These are phyloP conservation scores for Mucor piriformis DNA, from an alignment of 371 early-diverging fungal genomes.

Conservation along the genomic window DNA sequence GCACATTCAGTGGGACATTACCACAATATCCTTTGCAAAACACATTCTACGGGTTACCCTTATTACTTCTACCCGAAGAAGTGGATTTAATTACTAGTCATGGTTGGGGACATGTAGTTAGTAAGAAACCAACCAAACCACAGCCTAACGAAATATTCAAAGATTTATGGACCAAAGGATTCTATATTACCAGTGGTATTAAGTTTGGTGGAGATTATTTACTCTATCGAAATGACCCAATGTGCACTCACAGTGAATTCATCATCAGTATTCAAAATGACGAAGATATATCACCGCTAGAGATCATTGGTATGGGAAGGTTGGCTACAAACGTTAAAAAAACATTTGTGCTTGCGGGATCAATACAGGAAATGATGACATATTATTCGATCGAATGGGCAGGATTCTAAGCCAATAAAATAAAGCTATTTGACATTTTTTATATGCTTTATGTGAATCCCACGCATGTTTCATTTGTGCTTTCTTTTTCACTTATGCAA, in stretches of 20 bases:
- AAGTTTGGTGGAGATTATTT: slow-evolving; percentile 73
- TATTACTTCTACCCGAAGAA: slow-evolving; percentile 58
- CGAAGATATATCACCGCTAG: slow-evolving; percentile 27
- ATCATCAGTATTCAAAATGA: slow-evolving; percentile 33
- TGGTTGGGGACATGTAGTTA: slow-evolving; percentile 17
- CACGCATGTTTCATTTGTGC: neutral
- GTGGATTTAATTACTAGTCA: slow-evolving; percentile 44
- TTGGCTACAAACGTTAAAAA: slow-evolving; percentile 61
- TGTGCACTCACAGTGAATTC: slow-evolving; percentile 58
- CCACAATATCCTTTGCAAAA: slow-evolving; percentile 61
- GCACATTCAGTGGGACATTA: slow-evolving; percentile 56
- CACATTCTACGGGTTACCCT: slow-evolving; percentile 54
- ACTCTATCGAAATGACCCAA: slow-evolving; percentile 60
- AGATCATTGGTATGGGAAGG: slow-evolving; percentile 53
- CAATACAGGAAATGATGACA: slow-evolving; percentile 10
- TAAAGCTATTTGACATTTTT: neutral
- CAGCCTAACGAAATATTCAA: slow-evolving; percentile 37
- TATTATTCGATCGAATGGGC: slow-evolving; percentile 51
- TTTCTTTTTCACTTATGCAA: neutral
- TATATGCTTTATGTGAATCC: neutral
- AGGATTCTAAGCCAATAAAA: slow-evolving; percentile 33
- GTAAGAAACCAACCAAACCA: neutral
- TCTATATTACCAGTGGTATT: slow-evolving; percentile 56
- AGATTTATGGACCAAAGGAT: slow-evolving; percentile 55
- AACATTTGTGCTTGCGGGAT: slow-evolving; percentile 42